Evolutionary conservation across 192 early-diverging fungal species (phyloP).

Genomic region (Pilobolus umbonatus): DNA sequence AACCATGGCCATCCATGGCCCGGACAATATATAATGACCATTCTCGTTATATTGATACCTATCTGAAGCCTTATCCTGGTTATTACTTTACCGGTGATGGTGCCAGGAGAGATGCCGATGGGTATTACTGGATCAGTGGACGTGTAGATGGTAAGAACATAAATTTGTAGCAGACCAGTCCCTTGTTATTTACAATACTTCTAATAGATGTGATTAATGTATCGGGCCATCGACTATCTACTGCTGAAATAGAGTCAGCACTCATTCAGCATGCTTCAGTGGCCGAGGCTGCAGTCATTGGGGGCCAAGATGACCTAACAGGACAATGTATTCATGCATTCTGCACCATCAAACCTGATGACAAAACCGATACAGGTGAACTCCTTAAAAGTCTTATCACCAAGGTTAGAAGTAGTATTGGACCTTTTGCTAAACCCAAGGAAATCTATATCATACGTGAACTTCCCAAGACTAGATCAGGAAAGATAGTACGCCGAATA

Average conservation of each 20-base stretch:
- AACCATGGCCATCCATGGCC: constrained; percentile 89
- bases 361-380: constrained; percentile 41
- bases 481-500: constrained; percentile 96
- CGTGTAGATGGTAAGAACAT: constrained; percentile 55
- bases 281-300: constrained; percentile 92
- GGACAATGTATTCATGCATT: constrained; percentile 90
- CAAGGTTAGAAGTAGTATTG: constrained; percentile 86
- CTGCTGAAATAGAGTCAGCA: constrained; percentile 93
- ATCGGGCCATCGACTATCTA: constrained; percentile 89
- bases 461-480: constrained; percentile 92
- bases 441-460: constrained; percentile 81
- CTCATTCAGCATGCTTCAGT: constrained; percentile 77
- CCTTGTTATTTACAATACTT: neutral
- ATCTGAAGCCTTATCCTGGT: constrained; percentile 83
- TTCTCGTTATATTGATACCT: constrained; percentile 88
- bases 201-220: constrained; percentile 87
- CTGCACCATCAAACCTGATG: constrained; percentile 70
- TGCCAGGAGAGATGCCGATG: constrained; percentile 84
- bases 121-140: constrained; percentile 95
- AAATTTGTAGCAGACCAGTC: neutral
- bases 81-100: constrained; percentile 94
- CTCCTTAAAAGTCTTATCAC: constrained; percentile 59
- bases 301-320: constrained; percentile 82
- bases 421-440: constrained; percentile 92
- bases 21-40: constrained; percentile 91